Evolutionary conservation across 257 asterid species (phyloP).

Genomic region (Solanum ossicruentum): DNA sequence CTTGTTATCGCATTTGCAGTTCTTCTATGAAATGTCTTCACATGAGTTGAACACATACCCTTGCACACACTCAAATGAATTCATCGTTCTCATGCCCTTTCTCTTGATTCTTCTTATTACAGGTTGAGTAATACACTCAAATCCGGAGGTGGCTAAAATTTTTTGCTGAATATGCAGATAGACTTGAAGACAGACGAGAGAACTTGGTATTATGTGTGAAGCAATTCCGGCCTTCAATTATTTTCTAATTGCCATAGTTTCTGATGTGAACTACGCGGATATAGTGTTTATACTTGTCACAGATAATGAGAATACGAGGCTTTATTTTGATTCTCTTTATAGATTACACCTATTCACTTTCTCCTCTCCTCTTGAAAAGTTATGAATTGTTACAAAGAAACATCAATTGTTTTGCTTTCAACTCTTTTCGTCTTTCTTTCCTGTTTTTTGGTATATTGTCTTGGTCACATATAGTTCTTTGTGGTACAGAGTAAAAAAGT

Average conservation of each 20-base stretch:
- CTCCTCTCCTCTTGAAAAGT: background rate
- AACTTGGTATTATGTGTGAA: slow-evolving; percentile 4
- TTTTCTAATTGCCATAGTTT: slow-evolving; percentile 9
- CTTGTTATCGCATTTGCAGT: background rate
- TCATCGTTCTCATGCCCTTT: background rate
- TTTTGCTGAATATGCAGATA: slow-evolving; percentile 4
- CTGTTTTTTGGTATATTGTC: background rate
- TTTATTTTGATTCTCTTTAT: background rate
- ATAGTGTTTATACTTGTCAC: background rate
- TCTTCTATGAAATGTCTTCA: background rate
- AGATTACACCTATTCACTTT: background rate
- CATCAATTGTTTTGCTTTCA: background rate
- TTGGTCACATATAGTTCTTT: background rate
- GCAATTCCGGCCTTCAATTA: slow-evolving; percentile 8
- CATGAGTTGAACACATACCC: background rate
- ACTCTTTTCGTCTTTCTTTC: background rate
- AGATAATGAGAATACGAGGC: background rate
- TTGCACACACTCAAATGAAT: background rate
- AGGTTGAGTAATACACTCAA: slow-evolving; percentile 88
- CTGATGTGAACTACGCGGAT: slow-evolving; percentile 12
- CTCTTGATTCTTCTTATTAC: background rate
- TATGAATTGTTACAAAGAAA: background rate
- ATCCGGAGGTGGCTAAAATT: slow-evolving; percentile 54
- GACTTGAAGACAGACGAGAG: background rate
- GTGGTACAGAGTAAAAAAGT: too few species aligned